phyloP scores from a whole-genome alignment of 2,329 filamentous ascomycete genomes.

The Triangularia setosa region DNA sequence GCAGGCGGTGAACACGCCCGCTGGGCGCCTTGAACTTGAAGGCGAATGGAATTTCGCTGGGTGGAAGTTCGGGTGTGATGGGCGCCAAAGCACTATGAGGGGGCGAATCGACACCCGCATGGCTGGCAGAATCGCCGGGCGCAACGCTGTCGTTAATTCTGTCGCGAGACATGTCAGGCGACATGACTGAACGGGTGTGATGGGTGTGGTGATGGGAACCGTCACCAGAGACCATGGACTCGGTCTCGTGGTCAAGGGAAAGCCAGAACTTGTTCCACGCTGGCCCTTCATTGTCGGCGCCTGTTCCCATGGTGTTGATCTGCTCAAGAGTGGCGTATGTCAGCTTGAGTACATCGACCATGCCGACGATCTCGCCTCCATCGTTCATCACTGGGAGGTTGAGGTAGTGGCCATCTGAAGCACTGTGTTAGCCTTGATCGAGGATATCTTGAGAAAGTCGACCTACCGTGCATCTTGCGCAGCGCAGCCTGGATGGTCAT shows the following conservation, averaged over 20 bases:
- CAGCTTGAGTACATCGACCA: slow-evolving; percentile 98
- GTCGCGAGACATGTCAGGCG: slow-evolving; percentile 71
- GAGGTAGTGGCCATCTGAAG: slow-evolving; percentile 88
- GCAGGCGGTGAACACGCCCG: slow-evolving; percentile 87
- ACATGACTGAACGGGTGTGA: slow-evolving; percentile 72
- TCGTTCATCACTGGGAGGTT: slow-evolving; percentile 99
- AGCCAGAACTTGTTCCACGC: slow-evolving; percentile 99
- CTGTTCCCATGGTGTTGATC: slow-evolving; percentile 87
- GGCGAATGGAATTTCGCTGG: slow-evolving; percentile 76
- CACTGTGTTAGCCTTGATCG: slow-evolving; percentile 15
- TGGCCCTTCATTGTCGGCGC: slow-evolving; percentile 80
- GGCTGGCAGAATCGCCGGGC: slow-evolving; percentile 91
- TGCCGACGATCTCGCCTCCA: slow-evolving; percentile 92
- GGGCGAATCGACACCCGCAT: slow-evolving; percentile 77
- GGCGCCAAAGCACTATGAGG: slow-evolving; percentile 55
- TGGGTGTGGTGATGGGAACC: slow-evolving; percentile 70
- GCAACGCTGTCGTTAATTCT: slow-evolving; percentile 76
- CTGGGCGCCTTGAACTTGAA: slow-evolving; percentile 99
- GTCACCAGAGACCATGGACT: slow-evolving; percentile 93
- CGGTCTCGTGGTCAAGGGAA: slow-evolving; percentile 88
- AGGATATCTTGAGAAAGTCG: neutral
- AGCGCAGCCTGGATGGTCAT: slow-evolving; percentile 99
- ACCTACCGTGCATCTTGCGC: slow-evolving; percentile 95
- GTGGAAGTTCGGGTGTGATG: slow-evolving; percentile 49
- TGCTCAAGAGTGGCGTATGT: slow-evolving; percentile 98